Percentiles rank a stretch among this genome's conserved stretches.
Conservation (phyloP, 495 filamentous ascomycete species). For the Amniculicola lignicola region DNA sequence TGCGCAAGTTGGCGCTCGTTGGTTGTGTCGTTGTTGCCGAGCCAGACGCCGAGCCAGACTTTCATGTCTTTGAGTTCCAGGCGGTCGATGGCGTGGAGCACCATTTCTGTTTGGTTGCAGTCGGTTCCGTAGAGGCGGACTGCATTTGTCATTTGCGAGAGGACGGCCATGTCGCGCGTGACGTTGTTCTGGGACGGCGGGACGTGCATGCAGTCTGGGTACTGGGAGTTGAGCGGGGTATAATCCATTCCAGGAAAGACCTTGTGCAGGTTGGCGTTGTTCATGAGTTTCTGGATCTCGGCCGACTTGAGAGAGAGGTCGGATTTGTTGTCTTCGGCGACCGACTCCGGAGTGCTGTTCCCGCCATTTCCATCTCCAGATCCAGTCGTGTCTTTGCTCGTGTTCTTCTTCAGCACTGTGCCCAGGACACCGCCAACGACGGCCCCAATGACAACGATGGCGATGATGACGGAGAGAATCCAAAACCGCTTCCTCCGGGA, state of each 20-base stretch:
- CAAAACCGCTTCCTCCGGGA: slow-evolving; percentile 67
- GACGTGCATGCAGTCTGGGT: slow-evolving; percentile 74
- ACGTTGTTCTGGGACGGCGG: slow-evolving; percentile 90
- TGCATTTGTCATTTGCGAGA: slow-evolving; percentile 86
- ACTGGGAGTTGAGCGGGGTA: slow-evolving; percentile 86
- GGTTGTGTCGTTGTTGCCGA: slow-evolving; percentile 78
- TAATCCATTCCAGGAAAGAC: slow-evolving; percentile 98
- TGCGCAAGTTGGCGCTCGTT: slow-evolving; percentile 75
- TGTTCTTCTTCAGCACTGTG: slow-evolving; percentile 49
- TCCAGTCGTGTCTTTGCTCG: slow-evolving; percentile 24
- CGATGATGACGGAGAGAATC: slow-evolving; percentile 62
- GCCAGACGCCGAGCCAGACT: slow-evolving; percentile 95
- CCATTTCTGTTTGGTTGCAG: slow-evolving; percentile 97
- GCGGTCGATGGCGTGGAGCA: slow-evolving; percentile 73
- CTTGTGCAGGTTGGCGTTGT: slow-evolving; percentile 77
- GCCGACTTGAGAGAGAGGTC: slow-evolving; percentile 69
- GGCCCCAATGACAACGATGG: slow-evolving; percentile 58
- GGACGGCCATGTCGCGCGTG: slow-evolving; percentile 84
- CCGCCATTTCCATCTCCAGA: not conserved
- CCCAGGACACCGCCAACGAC: slow-evolving; percentile 71
- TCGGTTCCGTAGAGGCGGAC: slow-evolving; percentile 93
- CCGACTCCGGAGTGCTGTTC: not conserved
- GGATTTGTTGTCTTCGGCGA: slow-evolving; percentile 49
- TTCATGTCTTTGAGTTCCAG: slow-evolving; percentile 76
- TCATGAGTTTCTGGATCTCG: slow-evolving; percentile 79